These are phyloP conservation scores for cucumber (Cucumis sativus) DNA, from an alignment of 306 rosid genomes.

Conservation along the genomic window Cucumber_9930_V3 NC_026659.2:31316001-31316500, in stretches of 20 bases:
- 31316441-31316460: not conserved
- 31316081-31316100: not conserved
- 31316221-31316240: not conserved
- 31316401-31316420: not conserved
- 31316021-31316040: not conserved
- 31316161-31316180: not conserved
- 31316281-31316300: not conserved
- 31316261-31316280: not conserved
- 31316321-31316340: too few species aligned
- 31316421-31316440: not conserved
- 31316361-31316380: not conserved
- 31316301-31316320: not conserved
- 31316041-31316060: not conserved
- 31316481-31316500: not conserved
- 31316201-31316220: not conserved
- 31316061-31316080: not conserved
- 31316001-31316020: not conserved
- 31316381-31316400: not conserved
- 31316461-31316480: not conserved
- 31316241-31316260: not conserved
- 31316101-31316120: not conserved
- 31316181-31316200: not conserved
- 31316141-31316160: not conserved
- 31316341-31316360: not conserved
- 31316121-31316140: not conserved